A percentile compares a stretch with the other conserved stretches of the same genome.
Evolutionary conservation across 306 rosid species (phyloP).

Genomic region (Rubus idaeus): DNA sequence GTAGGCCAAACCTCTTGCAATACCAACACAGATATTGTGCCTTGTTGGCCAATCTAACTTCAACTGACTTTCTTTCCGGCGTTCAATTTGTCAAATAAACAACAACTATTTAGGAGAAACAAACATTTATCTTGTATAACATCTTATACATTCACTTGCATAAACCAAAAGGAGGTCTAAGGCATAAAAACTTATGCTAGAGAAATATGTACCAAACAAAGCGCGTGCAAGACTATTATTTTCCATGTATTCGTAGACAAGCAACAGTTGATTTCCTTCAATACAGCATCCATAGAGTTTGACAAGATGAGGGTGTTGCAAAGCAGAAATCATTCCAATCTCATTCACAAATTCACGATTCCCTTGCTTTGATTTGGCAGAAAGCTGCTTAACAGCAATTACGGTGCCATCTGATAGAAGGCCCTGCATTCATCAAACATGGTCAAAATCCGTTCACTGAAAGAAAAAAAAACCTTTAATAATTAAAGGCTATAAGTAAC

Average conservation of each 20-base stretch:
- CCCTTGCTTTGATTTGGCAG: conserved; percentile 45
- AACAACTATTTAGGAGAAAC: not conserved
- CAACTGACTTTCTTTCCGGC: conserved; percentile 6
- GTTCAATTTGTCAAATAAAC: conserved; percentile 8
- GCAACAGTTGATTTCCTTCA: conserved; percentile 37
- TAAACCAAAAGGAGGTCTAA: not conserved
- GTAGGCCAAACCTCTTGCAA: conserved; percentile 37
- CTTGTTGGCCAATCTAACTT: conserved; percentile 38
- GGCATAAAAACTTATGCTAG: not conserved
- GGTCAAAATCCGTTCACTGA: not conserved
- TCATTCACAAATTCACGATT: conserved; percentile 41
- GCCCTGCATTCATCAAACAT: conserved; percentile 29
- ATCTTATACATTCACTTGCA: not conserved
- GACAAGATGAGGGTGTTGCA: conserved; percentile 43
- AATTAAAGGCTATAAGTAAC: too few species aligned
- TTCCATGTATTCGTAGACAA: conserved; percentile 36
- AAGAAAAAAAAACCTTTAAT: not conserved
- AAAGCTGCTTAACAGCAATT: conserved; percentile 41
- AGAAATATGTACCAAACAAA: conserved; percentile 28
- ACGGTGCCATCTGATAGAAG: conserved; percentile 8
- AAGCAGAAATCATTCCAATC: conserved; percentile 45
- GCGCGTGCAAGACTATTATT: conserved; percentile 32
- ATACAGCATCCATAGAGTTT: conserved; percentile 42
- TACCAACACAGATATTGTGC: conserved; percentile 31
- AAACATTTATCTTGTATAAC: not conserved